A percentile compares a stretch with the other conserved stretches of the same genome.
These are phyloP conservation scores for Pisolithus thermaeus DNA, from an alignment of 1,284 basidiomycete species.

Conservation along the genomic window DNA sequence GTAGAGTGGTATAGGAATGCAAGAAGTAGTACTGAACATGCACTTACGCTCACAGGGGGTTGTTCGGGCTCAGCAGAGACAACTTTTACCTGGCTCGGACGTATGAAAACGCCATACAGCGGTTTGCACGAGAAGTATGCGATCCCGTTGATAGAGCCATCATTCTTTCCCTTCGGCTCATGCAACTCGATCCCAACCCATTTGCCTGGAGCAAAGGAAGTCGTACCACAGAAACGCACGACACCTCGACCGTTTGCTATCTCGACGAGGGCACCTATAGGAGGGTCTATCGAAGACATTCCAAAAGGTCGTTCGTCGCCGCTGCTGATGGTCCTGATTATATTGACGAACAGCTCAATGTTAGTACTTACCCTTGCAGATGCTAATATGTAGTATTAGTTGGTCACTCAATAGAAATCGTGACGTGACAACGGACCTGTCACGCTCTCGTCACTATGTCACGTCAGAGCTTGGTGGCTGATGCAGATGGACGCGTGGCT, in stretches of 20 bases:
- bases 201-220: constrained; percentile 82
- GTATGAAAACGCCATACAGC: constrained; percentile 85
- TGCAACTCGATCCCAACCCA: constrained; percentile 94
- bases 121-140: constrained; percentile 81
- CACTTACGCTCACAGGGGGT: constrained; percentile 25
- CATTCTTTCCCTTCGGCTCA: constrained; percentile 88
- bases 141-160: constrained; percentile 82
- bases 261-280: constrained; percentile 64
- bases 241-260: constrained; percentile 77
- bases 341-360: too few species aligned
- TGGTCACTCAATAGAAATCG: not conserved
- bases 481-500: not conserved
- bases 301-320: not conserved
- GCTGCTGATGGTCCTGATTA: too few species aligned
- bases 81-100: constrained; percentile 80
- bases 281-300: constrained; percentile 32
- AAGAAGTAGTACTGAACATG: not conserved
- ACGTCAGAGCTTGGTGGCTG: too few species aligned
- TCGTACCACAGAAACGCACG: constrained; percentile 83
- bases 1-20: not conserved
- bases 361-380: too few species aligned
- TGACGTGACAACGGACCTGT: not conserved
- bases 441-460: not conserved
- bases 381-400: too few species aligned
- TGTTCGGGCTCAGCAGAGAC: constrained; percentile 40